A percentile compares a stretch with the other conserved stretches of the same genome.
Conservation (phyloP, 768 basidiomycete species). For the Polyporus arcularius region DNA sequence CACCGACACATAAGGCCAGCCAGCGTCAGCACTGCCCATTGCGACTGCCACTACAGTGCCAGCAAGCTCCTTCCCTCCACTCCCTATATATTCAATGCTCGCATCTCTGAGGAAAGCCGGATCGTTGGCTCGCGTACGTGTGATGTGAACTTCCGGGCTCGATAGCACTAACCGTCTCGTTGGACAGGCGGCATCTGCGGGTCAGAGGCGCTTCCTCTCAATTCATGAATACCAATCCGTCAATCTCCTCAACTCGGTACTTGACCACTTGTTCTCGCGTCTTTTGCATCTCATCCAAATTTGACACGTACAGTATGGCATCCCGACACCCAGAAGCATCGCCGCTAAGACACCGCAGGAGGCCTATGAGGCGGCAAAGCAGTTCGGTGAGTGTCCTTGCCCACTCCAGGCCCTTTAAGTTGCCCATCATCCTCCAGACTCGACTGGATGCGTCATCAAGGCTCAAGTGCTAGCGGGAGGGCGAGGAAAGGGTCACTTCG, state of each 20-base stretch:
- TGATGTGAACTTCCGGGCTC: not conserved
- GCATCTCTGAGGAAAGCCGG: constrained; percentile 65
- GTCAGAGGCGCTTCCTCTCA: constrained; percentile 89
- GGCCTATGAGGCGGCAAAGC: constrained; percentile 85
- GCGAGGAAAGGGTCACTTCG: constrained; percentile 96
- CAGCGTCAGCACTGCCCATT: not conserved
- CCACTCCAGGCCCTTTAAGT: not conserved
- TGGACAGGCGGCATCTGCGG: constrained; percentile 63
- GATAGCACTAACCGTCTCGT: constrained; percentile 11
- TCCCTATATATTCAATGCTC: constrained; percentile 53
- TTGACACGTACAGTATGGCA: constrained; percentile 72
- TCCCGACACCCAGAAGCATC: constrained; percentile 91
- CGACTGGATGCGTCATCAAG: constrained; percentile 88
- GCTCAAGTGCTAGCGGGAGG: constrained; percentile 99
- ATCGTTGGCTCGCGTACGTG: constrained; percentile 62
- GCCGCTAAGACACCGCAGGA: constrained; percentile 87
- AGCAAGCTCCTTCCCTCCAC: constrained; percentile 15
- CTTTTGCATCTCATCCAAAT: not conserved
- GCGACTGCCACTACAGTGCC: constrained; percentile 5
- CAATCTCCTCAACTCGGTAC: constrained; percentile 88
- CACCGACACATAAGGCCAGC: too few species aligned
- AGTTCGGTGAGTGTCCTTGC: constrained; percentile 63
- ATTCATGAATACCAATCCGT: constrained; percentile 99
- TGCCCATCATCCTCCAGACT: constrained; percentile 44
- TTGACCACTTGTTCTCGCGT: constrained; percentile 19